Evolutionary conservation across 2,329 filamentous ascomycete genomes (phyloP).

Genomic region (Zarea fungicola): DNA sequence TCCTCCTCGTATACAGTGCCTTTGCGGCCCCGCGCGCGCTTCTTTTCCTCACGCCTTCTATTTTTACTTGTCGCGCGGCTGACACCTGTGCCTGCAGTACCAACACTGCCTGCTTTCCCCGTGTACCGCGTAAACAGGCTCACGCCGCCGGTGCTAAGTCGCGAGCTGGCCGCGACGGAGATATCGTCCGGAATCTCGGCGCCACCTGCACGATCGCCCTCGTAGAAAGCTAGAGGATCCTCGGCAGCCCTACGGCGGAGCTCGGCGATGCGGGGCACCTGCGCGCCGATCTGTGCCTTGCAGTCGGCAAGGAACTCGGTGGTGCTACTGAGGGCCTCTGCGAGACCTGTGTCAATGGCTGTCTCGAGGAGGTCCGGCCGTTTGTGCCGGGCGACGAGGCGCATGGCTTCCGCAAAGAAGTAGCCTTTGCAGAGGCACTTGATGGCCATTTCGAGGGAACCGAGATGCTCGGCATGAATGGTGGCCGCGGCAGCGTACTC

Average conservation of each 20-base stretch:
- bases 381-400: constrained; percentile 59
- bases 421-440: constrained; percentile 82
- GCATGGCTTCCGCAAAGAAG: constrained; percentile 83
- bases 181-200: constrained; percentile 84
- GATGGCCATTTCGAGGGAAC: constrained; percentile 64
- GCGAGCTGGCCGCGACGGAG: constrained; percentile 76
- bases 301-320: constrained; percentile 94
- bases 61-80: constrained; percentile 83
- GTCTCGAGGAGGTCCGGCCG: constrained; percentile 58
- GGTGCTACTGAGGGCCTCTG: constrained; percentile 73
- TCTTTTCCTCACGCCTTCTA: constrained; percentile 83
- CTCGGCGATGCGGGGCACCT: constrained; percentile 80
- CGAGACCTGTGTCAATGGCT: constrained; percentile 72
- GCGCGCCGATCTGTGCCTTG: constrained; percentile 74
- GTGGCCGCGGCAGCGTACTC: constrained; percentile 76
- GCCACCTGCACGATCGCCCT: constrained; percentile 62
- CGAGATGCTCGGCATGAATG: constrained; percentile 76
- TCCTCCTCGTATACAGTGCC: constrained; percentile 98
- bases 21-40: constrained; percentile 90
- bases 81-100: constrained; percentile 67
- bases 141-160: constrained; percentile 72
- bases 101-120: constrained; percentile 56
- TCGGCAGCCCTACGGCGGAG: constrained; percentile 73
- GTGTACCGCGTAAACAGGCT: constrained; percentile 93
- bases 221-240: constrained; percentile 85